Evolutionary conservation across 768 basidiomycete genomes (phyloP).

Genomic region (Termitomyces heimii): DNA sequence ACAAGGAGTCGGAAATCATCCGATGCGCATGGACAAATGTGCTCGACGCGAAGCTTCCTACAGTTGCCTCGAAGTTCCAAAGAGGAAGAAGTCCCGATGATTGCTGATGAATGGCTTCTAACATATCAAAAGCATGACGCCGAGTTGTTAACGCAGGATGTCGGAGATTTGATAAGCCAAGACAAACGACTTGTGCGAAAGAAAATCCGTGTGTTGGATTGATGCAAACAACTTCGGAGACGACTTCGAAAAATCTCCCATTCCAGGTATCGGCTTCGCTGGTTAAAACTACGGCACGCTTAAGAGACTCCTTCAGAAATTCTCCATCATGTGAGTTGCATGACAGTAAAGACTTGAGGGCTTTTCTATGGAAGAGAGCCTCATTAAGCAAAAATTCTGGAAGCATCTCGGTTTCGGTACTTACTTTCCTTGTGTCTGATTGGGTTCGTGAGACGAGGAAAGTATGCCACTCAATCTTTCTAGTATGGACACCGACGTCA

Average conservation of each 20-base stretch:
- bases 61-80: slow-evolving; percentile 66
- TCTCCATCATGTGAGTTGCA: slow-evolving; percentile 47
- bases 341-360: slow-evolving; percentile 62
- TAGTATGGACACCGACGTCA: slow-evolving; percentile 46
- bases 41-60: slow-evolving; percentile 66
- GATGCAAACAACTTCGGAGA: slow-evolving; percentile 63
- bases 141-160: slow-evolving; percentile 62
- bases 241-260: slow-evolving; percentile 70
- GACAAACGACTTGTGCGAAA: slow-evolving; percentile 68
- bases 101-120: slow-evolving; percentile 68
- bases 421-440: slow-evolving; percentile 61
- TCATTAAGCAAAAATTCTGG: slow-evolving; percentile 4
- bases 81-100: slow-evolving; percentile 62
- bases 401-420: slow-evolving; percentile 20
- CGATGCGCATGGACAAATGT: slow-evolving; percentile 80
- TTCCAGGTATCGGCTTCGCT: slow-evolving; percentile 51
- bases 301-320: slow-evolving; percentile 60
- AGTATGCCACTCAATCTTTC: slow-evolving; percentile 69
- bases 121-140: slow-evolving; percentile 69
- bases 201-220: slow-evolving; percentile 51
- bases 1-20: slow-evolving; percentile 70
- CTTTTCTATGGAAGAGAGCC: slow-evolving; percentile 48
- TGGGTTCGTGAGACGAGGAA: slow-evolving; percentile 45
- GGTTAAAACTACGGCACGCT: slow-evolving; percentile 60
- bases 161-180: slow-evolving; percentile 82